Evolutionary conservation across 23 red algal species (phyloP).

Genomic region (Chondrus crispus): DNA sequence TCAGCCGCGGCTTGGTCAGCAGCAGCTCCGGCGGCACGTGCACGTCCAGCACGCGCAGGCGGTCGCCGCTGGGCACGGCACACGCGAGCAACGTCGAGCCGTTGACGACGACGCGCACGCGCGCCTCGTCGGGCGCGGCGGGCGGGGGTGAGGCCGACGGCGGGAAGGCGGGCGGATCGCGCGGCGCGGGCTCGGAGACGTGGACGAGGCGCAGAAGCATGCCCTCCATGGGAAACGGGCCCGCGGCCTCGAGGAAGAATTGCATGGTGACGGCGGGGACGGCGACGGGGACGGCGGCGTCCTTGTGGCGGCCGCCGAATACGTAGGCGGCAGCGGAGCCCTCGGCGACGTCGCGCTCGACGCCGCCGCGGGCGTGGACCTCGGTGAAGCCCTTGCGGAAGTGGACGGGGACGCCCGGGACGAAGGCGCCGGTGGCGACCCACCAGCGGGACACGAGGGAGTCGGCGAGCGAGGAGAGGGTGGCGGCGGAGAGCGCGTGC

Average conservation of each 20-base stretch:
- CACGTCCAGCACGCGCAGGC: constrained; percentile 13
- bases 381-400: constrained; percentile 40
- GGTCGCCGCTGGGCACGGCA: neutral
- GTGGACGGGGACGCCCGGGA: constrained; percentile 54
- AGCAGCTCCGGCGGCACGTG: neutral
- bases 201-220: constrained; percentile 26
- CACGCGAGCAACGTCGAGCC: neutral
- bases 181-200: neutral
- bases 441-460: constrained; percentile 47
- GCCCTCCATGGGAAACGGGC: constrained; percentile 39
- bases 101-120: neutral
- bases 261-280: constrained; percentile 4
- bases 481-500: neutral
- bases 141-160: too few relatives aligned
- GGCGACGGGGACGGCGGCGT: neutral
- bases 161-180: neutral
- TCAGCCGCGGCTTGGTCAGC: constrained; percentile 20
- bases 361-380: constrained; percentile 21
- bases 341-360: neutral
- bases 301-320: constrained; percentile 1
- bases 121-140: neutral
- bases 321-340: constrained; percentile 18
- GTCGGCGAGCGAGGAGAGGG: constrained; percentile 13
- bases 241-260: constrained; percentile 23
- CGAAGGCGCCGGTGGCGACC: constrained; percentile 42